Conservation (phyloP, 176 grass and related monocot species). For the Eragrostis nindensis region DNA sequence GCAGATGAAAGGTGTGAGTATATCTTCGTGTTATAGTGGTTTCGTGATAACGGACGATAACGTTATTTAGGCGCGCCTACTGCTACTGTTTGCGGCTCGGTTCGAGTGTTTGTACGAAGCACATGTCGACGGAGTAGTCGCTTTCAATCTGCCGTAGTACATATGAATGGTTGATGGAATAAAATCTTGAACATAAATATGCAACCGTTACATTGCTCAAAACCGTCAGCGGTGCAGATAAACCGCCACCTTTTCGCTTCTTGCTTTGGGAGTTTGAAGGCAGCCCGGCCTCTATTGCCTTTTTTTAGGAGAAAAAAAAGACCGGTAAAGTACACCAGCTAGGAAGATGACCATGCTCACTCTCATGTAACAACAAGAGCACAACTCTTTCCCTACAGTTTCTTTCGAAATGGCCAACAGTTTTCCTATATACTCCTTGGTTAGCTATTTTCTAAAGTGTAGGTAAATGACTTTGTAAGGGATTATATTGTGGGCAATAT, state of each 20-base stretch:
- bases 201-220: background rate
- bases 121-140: background rate
- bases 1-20: no score
- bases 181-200: background rate
- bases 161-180: background rate
- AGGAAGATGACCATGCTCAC: background rate
- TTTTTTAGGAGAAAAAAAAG: no score
- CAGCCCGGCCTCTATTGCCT: no score
- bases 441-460: no score
- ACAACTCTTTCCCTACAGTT: no score
- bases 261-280: background rate
- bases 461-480: no score
- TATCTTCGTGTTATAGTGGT: no score
- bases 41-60: background rate
- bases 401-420: no score
- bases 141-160: background rate
- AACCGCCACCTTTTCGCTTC: background rate
- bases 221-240: background rate
- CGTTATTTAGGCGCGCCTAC: background rate
- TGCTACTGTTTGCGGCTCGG: slow-evolving; percentile 6
- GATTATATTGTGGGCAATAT: no score
- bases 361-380: no score
- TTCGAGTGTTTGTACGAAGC: background rate
- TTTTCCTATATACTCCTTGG: no score
- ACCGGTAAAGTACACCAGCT: no score